Evolutionary conservation across 306 rosid genomes (phyloP).

Genomic region (Sindora glabra): DNA sequence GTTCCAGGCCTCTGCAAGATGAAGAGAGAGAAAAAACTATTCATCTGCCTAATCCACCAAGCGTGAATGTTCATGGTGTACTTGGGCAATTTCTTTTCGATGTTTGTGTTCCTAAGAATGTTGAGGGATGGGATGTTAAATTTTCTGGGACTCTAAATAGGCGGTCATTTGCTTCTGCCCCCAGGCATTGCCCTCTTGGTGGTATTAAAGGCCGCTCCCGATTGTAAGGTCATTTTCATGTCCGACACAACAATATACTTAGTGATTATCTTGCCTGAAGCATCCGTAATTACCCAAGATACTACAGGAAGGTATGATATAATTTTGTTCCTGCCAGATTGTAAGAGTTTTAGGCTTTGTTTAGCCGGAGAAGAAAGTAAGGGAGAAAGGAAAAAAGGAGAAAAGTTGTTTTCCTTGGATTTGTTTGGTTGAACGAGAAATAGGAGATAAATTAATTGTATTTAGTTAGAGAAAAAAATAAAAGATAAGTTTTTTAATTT

Average conservation of each 20-base stretch:
- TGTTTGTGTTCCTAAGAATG: slow-evolving; percentile 64
- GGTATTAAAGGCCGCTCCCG: slow-evolving; percentile 44
- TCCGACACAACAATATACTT: not conserved
- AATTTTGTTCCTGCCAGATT: not conserved
- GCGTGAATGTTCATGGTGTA: slow-evolving; percentile 55
- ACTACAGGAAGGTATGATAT: not conserved
- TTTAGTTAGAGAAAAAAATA: too few species aligned
- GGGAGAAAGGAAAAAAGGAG: too few species aligned
- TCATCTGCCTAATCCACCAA: slow-evolving; percentile 36
- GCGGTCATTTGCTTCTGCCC: slow-evolving; percentile 48
- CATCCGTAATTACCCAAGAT: not conserved
- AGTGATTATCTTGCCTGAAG: not conserved
- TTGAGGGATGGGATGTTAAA: slow-evolving; percentile 73
- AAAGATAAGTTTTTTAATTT: too few species aligned
- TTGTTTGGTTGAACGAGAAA: too few species aligned
- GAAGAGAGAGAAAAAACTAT: slow-evolving; percentile 45
- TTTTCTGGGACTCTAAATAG: slow-evolving; percentile 29
- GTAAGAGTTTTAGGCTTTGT: too few species aligned
- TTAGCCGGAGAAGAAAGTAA: too few species aligned
- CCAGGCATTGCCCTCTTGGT: slow-evolving; percentile 25
- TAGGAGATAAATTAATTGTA: too few species aligned
- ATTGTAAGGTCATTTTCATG: slow-evolving; percentile 17
- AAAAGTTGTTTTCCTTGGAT: too few species aligned
- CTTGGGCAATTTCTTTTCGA: slow-evolving; percentile 63
- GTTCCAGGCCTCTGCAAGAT: slow-evolving; percentile 22